Conservation (phyloP, 805 yeast species). For the Saturnispora sekii region DNA sequence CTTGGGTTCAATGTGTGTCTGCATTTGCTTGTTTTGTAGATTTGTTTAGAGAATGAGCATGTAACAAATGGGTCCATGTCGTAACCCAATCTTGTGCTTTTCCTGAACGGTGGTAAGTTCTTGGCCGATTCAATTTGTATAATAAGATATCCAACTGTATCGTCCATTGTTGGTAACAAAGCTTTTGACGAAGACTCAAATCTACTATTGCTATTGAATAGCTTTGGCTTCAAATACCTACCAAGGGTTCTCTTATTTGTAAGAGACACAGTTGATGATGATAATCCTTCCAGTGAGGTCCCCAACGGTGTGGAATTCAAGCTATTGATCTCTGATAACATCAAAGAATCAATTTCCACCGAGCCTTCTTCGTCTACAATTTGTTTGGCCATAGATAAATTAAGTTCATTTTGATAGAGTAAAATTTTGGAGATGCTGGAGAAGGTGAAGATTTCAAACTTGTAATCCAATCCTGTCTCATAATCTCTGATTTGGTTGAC, state of each 20-base stretch:
- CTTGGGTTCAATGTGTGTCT: constrained; percentile 76
- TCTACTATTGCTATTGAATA: not conserved
- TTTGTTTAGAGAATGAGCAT: constrained; percentile 79
- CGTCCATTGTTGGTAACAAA: constrained; percentile 1
- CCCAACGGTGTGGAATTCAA: not conserved
- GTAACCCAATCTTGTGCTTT: constrained; percentile 64
- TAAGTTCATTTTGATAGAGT: not conserved
- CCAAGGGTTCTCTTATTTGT: constrained; percentile 2
- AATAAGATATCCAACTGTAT: constrained; percentile 56
- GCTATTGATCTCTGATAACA: not conserved
- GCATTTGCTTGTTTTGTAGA: constrained; percentile 76
- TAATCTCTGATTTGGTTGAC: not conserved
- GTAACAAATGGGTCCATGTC: constrained; percentile 97
- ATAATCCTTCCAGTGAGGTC: not conserved
- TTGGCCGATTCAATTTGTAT: constrained; percentile 65
- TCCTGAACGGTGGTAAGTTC: constrained; percentile 69
- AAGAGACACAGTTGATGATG: constrained; percentile 4
- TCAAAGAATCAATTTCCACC: not conserved
- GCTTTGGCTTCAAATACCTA: constrained; percentile 2
- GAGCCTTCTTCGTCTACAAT: not conserved
- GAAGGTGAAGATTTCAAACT: not conserved
- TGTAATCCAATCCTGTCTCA: not conserved
- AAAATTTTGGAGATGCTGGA: not conserved
- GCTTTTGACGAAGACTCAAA: not conserved
- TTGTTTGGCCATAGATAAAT: not conserved